Evolutionary conservation across 2,329 filamentous ascomycete genomes (phyloP), one percentile per base, ranked within the genome.

Genomic region (Bretziella fagacearum): DNA sequence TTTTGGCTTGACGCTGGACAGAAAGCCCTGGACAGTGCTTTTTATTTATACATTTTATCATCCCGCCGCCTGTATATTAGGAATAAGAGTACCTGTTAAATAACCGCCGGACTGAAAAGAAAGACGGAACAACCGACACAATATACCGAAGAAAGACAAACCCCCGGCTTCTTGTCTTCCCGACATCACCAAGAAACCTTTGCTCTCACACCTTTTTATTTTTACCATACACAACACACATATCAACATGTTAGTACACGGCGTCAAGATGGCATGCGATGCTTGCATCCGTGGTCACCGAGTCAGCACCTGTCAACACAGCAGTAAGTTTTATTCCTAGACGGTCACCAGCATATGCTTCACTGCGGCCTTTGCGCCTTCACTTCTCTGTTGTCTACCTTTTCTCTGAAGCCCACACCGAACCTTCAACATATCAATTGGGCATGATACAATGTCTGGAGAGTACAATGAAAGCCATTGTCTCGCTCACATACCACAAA

Each of bases 251-350:
- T 72, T 87, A 63, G 83, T 87, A 63, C 79, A 94, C 72, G 89
- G 89, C 65, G 85, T 94, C 70, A 96, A 96, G 71, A 96, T 77
- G 70, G 89, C 89, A 66, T 96, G 89, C 72, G 84, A 93, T 69
- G 87, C 87, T 67, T 98, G 91, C 69, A 86, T 98, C 62, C 83
- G 91, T 65, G 91, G 91, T 61, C 91, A 98, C 70, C 84, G 91
- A 62, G 91, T 98, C 62, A 96, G 87, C 80, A 94, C 91, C 63
- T 98, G 91, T 71, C 85, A 89, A 64, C 91, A 98, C 65, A 75
- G 77, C 63, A 86, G 87, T 94, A 77, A 70, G 83, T 73, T 53
- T 56, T 58, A 49, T 25, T 20, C 29, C 40, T 13, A 25, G 20
- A 29, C 40, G n/a, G n/a, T n/a, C n/a, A n/a, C n/a, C n/a, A 22